Base-by-base conservation (phyloP, 768 basidiomycete species). In the Mycena capillaripes region DNA sequence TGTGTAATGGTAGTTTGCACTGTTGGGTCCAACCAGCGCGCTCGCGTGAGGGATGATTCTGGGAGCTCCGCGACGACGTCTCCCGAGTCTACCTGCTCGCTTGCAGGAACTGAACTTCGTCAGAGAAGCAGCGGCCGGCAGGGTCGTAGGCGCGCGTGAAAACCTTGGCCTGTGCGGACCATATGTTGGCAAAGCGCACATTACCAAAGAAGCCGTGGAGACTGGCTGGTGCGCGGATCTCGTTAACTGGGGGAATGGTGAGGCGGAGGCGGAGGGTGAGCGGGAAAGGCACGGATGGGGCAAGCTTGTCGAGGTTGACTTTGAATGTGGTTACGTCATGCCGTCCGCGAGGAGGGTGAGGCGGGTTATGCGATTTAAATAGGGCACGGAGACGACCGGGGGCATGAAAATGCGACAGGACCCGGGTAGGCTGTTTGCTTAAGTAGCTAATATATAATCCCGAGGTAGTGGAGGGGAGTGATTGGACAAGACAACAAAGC, bases 1-100 rank as follows among this genome's bases (percentile, higher is more conserved):
- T 95, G 94, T 34, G 89, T 89, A 78, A 95, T 86, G 52, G 80
- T 86, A n/a, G 87, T 88, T 64, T 87, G 84, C 70, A 86, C 79
- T 74, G 83, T 89, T 71, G 87, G 80, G 78, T 92, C 91, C 72
- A 92, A 84, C 93, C 92, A 93, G 69, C 91, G 88, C 80, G 93
- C 93, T 69, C 89, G 85, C 76, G 79, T 89, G 58, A 95, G 83
- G 19, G 85, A 80, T 23, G 93, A 93, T 70, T 94, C 92, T 50
- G 94, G 93, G 57, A 95, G 83, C 67, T 86, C 80, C 59, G 89
- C 87, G 73, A 88, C 86, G 2, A 89, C 85, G 50, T 83, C 85
- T 61, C 89, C 87, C 71, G 87, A 78, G 60, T 87, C 85, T 70
- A 85, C 85, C 82, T 83, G 73, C 86, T 82, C 34, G 89, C 79